Evolutionary conservation across 176 grass and related monocot species (phyloP).

Genomic region (Cenchrus americanus): DNA sequence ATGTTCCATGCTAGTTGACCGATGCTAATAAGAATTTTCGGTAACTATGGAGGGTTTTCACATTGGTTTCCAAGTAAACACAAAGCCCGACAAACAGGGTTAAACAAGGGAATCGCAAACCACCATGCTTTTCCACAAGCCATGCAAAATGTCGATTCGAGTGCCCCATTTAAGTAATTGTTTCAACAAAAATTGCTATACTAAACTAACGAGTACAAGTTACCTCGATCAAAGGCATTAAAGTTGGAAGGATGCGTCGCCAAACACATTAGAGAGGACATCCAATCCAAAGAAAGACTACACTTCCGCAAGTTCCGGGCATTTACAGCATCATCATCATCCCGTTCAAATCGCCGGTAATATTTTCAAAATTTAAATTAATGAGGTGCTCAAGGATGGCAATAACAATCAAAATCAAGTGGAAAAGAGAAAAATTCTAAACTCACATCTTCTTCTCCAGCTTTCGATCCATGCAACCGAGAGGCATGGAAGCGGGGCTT

Average conservation of each 20-base stretch:
- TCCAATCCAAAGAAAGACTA: constrained; percentile 92
- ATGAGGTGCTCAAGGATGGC: background rate
- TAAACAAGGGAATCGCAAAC: no score
- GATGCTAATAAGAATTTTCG: no score
- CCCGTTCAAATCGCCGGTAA: constrained; percentile 52
- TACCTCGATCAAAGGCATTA: constrained; percentile 99
- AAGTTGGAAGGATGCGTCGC: constrained; percentile 84
- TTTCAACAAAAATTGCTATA: no score
- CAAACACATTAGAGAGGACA: constrained; percentile 94
- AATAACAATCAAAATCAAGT: constrained; percentile 17
- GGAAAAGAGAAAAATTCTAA: constrained; percentile 38
- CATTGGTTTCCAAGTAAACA: no score
- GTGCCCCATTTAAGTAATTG: no score
- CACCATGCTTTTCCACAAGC: no score
- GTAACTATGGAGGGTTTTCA: no score
- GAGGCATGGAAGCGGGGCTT: constrained; percentile 97
- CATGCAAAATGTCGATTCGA: no score
- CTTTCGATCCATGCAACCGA: constrained; percentile 93
- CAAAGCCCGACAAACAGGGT: no score
- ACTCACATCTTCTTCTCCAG: constrained; percentile 83
- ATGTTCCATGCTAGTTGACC: no score
- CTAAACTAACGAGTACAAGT: no score
- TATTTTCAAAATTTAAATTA: constrained; percentile 18
- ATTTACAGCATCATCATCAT: constrained; percentile 94
- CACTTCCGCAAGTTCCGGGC: constrained; percentile 95